phyloP scores from a whole-genome alignment of 192 early-diverging fungal species.

The Linnemannia exigua region DNA sequence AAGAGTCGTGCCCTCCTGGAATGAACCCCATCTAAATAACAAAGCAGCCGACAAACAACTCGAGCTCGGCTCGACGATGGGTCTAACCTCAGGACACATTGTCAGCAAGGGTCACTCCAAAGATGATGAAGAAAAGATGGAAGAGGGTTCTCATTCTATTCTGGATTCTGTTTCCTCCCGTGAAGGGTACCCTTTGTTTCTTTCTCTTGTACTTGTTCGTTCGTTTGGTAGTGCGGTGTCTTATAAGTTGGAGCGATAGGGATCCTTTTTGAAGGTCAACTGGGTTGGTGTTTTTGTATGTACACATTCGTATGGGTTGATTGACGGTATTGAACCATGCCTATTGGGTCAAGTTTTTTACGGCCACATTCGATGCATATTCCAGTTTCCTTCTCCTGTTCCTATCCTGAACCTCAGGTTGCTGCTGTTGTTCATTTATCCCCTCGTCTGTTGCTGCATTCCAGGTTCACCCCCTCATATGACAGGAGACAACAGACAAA shows the following conservation, averaged over 20 bases:
- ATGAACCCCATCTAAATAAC: not conserved
- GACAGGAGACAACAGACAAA: not conserved
- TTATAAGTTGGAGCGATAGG: not conserved
- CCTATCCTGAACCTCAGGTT: not conserved
- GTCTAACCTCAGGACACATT: not conserved
- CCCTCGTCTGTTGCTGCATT: conserved; percentile 10
- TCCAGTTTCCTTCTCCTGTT: conserved; percentile 8
- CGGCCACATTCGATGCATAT: conserved; percentile 8
- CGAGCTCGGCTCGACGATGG: not conserved
- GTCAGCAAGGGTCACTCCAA: not conserved
- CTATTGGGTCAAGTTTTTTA: not conserved
- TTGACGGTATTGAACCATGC: not conserved
- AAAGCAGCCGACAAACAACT: not conserved
- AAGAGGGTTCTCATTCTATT: conserved; percentile 38
- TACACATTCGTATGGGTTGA: not conserved
- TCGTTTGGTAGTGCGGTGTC: not conserved
- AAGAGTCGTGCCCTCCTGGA: not conserved
- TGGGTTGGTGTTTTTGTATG: not conserved
- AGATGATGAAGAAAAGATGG: conserved; percentile 12
- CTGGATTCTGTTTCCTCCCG: not conserved
- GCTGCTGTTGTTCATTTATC: conserved; percentile 4
- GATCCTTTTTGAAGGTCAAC: not conserved
- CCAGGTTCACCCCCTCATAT: conserved; percentile 15
- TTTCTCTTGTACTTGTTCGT: not conserved
- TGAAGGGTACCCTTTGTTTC: not conserved